These are phyloP conservation scores for Myriosclerotinia scirpicola DNA, from an alignment of 2,329 filamentous ascomycete species.

Conservation along the genomic window DNA sequence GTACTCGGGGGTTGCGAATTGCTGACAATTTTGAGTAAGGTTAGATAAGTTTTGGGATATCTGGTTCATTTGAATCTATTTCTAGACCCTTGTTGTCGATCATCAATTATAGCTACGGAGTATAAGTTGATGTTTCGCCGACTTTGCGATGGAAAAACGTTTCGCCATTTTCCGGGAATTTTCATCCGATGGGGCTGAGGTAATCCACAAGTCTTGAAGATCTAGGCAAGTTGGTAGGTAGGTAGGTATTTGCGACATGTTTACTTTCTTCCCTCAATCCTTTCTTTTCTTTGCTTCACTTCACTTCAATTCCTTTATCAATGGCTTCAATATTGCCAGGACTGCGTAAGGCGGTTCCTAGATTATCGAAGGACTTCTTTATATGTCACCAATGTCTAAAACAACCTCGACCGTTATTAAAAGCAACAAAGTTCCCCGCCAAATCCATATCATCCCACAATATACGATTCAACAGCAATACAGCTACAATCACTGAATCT, in stretches of 20 bases:
- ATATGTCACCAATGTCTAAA: constrained; percentile 39
- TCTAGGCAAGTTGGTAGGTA: background rate
- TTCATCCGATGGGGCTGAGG: background rate
- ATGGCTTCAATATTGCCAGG: constrained; percentile 40
- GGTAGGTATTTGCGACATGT: too few relatives aligned
- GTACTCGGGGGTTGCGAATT: constrained; percentile 2
- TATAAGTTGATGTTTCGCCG: background rate
- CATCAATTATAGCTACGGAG: background rate
- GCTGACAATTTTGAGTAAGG: background rate
- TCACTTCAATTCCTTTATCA: constrained; percentile 14
- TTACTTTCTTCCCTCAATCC: background rate
- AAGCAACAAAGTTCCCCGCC: constrained; percentile 27
- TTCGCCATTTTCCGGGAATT: background rate
- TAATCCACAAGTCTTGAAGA: constrained; percentile 10
- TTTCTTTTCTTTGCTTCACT: background rate
- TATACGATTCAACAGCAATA: constrained; percentile 39
- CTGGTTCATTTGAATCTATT: background rate
- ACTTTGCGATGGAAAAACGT: background rate
- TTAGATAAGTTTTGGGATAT: background rate
- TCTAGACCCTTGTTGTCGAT: constrained; percentile 3
- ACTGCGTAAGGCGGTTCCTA: constrained; percentile 36
- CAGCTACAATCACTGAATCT: constrained; percentile 23
- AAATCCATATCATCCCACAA: constrained; percentile 31
- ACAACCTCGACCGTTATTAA: constrained; percentile 24
- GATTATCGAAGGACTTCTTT: constrained; percentile 38